phyloP scores from a whole-genome alignment of 2,329 filamentous ascomycete species.

The Juglanconis sp. region DNA sequence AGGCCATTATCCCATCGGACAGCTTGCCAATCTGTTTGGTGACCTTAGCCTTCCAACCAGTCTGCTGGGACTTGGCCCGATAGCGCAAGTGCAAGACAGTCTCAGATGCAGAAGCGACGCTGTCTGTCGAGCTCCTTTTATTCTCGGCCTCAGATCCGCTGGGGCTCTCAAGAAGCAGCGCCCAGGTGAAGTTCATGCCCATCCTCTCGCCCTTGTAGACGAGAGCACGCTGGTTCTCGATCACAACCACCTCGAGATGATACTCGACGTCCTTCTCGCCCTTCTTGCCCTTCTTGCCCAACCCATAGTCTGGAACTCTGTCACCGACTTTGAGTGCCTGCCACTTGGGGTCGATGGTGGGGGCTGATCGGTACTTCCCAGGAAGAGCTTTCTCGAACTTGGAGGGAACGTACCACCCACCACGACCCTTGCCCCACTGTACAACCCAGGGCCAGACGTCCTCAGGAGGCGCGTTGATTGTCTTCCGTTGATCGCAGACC shows the following conservation, averaged over 20 bases:
- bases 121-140: not conserved
- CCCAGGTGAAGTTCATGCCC: conserved; percentile 12
- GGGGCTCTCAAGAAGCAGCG: conserved; percentile 6
- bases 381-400: conserved; percentile 8
- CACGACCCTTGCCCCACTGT: conserved; percentile 11
- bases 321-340: conserved; percentile 9
- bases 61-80: conserved; percentile 7
- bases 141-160: not conserved
- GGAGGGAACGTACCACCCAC: conserved; percentile 10
- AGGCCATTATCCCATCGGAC: conserved; percentile 6
- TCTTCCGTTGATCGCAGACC: conserved; percentile 1
- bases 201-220: conserved; percentile 10
- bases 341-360: conserved; percentile 6
- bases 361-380: conserved; percentile 1
- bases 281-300: not conserved
- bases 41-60: conserved; percentile 11
- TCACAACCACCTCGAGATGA: conserved; percentile 5
- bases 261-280: not conserved
- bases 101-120: not conserved
- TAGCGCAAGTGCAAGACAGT: conserved; percentile 8
- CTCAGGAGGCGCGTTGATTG: conserved; percentile 4
- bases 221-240: conserved; percentile 9
- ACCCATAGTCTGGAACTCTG: conserved; percentile 7
- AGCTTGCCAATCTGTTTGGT: conserved; percentile 5
- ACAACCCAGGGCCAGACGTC: conserved; percentile 11